Evolutionary conservation across 768 basidiomycete species (phyloP), one percentile per base, ranked within the genome.

Genomic region (Tubosaeta sp.): DNA sequence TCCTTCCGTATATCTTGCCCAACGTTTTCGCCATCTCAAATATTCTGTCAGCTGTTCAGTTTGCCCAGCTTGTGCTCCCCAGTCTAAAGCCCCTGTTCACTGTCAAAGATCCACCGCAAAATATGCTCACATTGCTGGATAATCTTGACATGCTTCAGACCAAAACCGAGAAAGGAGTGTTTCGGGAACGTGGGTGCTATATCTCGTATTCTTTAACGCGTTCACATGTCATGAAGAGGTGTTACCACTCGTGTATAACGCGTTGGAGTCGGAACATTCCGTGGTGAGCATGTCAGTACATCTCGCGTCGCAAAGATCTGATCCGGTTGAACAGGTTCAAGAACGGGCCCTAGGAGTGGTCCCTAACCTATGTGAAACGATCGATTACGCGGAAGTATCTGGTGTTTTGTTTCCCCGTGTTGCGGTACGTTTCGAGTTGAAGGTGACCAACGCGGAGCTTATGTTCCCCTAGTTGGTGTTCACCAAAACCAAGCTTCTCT

Each of bases 301-400:
- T 53, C 43, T 39, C 43, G 27, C 43, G 29, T 19, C 26, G 29
- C 35, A 42, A 39, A 38, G 33, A 41, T 46, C 26, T 47, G 37
- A 59, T 46, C 44, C 57, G 48, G 19, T 43, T 44, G 16, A n/a
- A 16, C 38, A 91, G 88, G 89, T 98, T 11, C 92, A 97, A 77
- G 95, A 98, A 69, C 83, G 85, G 54, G 95, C 91, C 4, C 72
- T 99, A 39, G 84, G 83, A 55, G 75, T 73, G 25, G 88, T 98
- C 2, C 95, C 95, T 3, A 83, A 81, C 46, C 75, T 99, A 1
- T 97, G 94, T 65, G 95, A 97, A 59, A 85, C 84, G 12, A 87
- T 97, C 43, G 95, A 98, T 68, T 98, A 97, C 64, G 90, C 91
- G 4, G 92, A 97, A 70, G 89, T 98, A 12, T 92, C 94, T 60